Conservation (phyloP, 2,329 filamentous ascomycete genomes). For the Magnaporthales sp. region DNA sequence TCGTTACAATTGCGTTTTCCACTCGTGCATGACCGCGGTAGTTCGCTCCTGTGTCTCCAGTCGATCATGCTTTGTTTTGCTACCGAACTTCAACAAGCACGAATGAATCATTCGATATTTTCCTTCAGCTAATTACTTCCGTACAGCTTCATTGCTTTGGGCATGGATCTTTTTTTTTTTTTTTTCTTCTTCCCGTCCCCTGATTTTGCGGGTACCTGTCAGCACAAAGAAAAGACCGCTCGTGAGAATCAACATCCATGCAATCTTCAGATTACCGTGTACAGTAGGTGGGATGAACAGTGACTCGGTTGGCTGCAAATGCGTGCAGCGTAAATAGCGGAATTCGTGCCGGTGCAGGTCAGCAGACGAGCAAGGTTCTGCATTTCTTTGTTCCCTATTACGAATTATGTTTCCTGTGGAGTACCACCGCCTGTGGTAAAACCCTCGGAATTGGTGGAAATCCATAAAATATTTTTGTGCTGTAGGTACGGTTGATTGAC, state of each 20-base stretch:
- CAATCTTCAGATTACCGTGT: not conserved
- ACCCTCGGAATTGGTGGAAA: not conserved
- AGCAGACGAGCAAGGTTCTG: not conserved
- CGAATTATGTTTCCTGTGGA: not conserved
- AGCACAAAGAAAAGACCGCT: not conserved
- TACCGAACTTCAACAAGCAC: not conserved
- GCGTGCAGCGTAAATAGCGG: not conserved
- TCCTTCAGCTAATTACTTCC: too few relatives aligned
- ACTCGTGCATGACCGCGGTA: not conserved
- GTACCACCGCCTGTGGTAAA: not conserved
- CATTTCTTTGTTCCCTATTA: not conserved
- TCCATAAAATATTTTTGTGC: not conserved
- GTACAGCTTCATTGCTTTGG: too few relatives aligned
- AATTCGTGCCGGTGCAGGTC: not conserved
- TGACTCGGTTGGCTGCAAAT: not conserved
- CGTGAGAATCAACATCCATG: not conserved
- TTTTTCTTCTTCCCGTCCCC: not conserved
- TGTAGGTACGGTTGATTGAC: not conserved
- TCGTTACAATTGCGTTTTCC: not conserved
- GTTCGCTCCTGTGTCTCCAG: not conserved
- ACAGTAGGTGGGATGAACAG: not conserved
- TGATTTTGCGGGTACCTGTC: not conserved
- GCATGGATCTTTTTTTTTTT: not conserved
- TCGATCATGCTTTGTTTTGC: not conserved
- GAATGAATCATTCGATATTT: not conserved